A percentile compares a stretch with the other conserved stretches of the same genome.
Conservation (phyloP, 2,329 filamentous ascomycete genomes). For the Fusarium redolens region DNA sequence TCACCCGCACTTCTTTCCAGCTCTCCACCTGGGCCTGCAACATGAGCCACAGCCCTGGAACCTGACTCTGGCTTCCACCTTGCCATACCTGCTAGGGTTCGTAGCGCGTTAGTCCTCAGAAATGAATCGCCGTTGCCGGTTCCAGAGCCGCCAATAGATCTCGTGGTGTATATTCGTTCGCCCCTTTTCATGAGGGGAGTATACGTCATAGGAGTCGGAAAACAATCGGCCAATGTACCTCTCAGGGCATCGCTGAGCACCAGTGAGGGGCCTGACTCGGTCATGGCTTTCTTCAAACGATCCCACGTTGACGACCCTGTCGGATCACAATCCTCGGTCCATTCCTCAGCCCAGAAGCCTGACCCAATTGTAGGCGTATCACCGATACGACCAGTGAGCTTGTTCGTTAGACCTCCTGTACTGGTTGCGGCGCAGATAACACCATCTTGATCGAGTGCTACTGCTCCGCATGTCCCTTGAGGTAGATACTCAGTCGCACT, state of each 20-base stretch:
- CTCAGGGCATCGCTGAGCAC: conserved; percentile 54
- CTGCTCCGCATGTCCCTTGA: conserved; percentile 86
- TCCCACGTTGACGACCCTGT: conserved; percentile 35
- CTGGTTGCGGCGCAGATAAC: conserved; percentile 76
- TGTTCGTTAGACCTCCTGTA: conserved; percentile 87
- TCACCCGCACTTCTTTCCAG: conserved; percentile 79
- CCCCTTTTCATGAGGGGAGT: conserved; percentile 42
- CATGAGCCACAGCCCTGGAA: conserved; percentile 67
- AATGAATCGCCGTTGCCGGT: conserved; percentile 94
- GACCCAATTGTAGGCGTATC: conserved; percentile 87
- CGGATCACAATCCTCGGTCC: conserved; percentile 64
- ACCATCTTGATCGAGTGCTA: conserved; percentile 81
- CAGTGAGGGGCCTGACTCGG: conserved; percentile 18
- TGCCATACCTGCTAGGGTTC: conserved; percentile 79
- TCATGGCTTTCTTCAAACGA: conserved; percentile 20
- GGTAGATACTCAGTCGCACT: conserved; percentile 75
- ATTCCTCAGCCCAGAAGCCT: conserved; percentile 92
- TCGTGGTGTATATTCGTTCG: conserved; percentile 32
- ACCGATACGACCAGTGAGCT: conserved; percentile 84
- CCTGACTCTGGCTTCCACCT: conserved; percentile 69
- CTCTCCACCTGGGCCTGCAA: conserved; percentile 78
- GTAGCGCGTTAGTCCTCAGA: conserved; percentile 75
- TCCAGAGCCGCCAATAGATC: conserved; percentile 73
- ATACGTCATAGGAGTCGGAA: conserved; percentile 62
- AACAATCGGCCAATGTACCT: conserved; percentile 67